phyloP scores from a whole-genome alignment of 192 early-diverging fungal species.

The Paraglomus occultum region DNA sequence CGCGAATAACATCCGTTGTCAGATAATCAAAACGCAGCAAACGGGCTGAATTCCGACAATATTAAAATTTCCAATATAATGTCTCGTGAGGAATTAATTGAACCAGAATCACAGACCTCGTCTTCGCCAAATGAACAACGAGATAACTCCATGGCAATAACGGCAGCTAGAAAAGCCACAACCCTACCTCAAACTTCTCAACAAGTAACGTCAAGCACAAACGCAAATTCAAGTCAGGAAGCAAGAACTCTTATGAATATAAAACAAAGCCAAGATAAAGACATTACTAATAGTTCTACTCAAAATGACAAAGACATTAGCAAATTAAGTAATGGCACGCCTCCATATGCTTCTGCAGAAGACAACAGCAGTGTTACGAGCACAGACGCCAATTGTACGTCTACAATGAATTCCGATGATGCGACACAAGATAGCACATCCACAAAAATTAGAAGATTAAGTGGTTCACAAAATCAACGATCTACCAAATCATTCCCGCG shows the following conservation, averaged over 20 bases:
- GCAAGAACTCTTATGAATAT: constrained; percentile 20
- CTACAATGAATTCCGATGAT: neutral
- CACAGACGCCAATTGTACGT: neutral
- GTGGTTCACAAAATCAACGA: neutral
- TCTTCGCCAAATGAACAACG: constrained; percentile 15
- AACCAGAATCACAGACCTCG: neutral
- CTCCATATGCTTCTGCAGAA: neutral
- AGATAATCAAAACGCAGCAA: too few species aligned
- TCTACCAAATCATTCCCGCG: neutral
- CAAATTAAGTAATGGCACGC: constrained; percentile 2
- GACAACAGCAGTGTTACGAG: constrained; percentile 16
- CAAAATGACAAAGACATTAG: constrained; percentile 29
- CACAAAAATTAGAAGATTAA: constrained; percentile 4
- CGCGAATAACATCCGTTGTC: too few species aligned
- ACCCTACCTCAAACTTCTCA: neutral
- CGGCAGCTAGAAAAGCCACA: constrained; percentile 14
- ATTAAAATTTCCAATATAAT: constrained; percentile 9
- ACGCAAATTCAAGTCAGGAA: constrained; percentile 26
- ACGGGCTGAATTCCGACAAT: too few species aligned
- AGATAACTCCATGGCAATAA: constrained; percentile 3
- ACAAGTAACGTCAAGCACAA: neutral
- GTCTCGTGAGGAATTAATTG: constrained; percentile 18
- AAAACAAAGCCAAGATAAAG: neutral
- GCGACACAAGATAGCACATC: neutral
- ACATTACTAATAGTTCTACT: too few species aligned